A percentile compares a stretch with the other conserved stretches of the same genome.
Evolutionary conservation across 345 rosid genomes (phyloP).

Genomic region (Acer saccharum): DNA sequence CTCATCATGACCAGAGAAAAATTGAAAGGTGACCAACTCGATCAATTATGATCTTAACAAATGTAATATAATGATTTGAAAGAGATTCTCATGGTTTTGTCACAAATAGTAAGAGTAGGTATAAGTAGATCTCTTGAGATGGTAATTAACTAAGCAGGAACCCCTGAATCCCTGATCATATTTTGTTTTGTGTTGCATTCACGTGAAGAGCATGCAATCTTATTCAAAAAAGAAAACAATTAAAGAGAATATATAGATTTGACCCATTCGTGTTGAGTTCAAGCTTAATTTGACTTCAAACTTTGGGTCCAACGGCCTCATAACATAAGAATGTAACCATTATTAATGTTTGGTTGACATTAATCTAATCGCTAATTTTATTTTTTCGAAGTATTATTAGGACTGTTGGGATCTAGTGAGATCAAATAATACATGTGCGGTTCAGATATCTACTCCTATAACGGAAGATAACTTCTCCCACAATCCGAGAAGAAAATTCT

Average conservation of each 20-base stretch:
- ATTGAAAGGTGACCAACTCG: constrained; percentile 1
- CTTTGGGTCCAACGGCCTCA: not conserved
- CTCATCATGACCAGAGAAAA: not conserved
- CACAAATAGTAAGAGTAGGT: not conserved
- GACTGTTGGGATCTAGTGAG: no score
- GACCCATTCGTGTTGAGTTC: no score
- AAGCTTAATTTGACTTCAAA: not conserved
- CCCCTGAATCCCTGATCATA: no score
- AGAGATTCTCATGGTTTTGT: not conserved
- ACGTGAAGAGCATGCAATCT: not conserved
- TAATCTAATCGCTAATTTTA: not conserved
- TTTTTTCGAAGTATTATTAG: no score
- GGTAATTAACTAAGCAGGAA: no score
- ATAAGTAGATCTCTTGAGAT: no score
- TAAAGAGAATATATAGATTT: no score
- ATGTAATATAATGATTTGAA: no score
- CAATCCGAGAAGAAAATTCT: no score
- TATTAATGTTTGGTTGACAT: not conserved
- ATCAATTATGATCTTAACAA: not conserved
- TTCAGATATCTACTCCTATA: no score
- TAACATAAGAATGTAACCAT: not conserved
- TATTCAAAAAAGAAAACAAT: not conserved
- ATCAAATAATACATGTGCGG: no score
- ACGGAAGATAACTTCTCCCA: no score
- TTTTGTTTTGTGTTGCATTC: not conserved